Evolutionary conservation across 495 filamentous ascomycete genomes (phyloP), one percentile per base, ranked within the genome.

Genomic region (Annulohypoxylon moriforme): DNA sequence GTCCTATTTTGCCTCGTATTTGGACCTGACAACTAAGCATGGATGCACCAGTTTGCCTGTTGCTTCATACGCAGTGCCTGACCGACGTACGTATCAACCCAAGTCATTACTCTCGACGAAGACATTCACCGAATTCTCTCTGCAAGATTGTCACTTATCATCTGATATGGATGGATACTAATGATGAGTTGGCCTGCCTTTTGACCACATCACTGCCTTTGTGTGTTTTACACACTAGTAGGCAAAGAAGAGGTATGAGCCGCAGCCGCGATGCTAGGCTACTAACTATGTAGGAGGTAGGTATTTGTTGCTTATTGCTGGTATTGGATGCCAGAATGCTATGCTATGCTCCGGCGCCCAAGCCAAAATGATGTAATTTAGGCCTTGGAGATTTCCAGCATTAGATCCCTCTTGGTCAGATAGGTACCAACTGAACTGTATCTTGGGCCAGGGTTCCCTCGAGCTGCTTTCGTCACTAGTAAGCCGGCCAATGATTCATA

Each of bases 331-430:
- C 24, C 47, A 29, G 29, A 49, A 52, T 18, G 40, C 40, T 44
- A 52, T 52, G 47, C 47, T 13, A 58, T 58, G 67, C 31, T 64
- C 59, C 49, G 20, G 59, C 40, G 66, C 71, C 67, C 53, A 71
- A 65, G 63, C 59, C 60, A 64, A 60, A 59, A 74, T 76, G 74
- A 76, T 76, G 74, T 72, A 74, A 76, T 71, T 76, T 60, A 61
- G 71, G 74, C 58, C 61, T 20, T 60, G 60, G 52, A 18, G 50
- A n/a, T 55, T 52, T 50, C 70, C 34, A 69, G 70, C 60, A 58
- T 53, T 64, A 31, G 44, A 53, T 55, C 59, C 47, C 60, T 64
- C 22, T 40, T 42, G 57, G 65, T 33, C 60, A 24, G 60, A 64
- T 31, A 66, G 61, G 58, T 58, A 63, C 69, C 69, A 49, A 46